Base-by-base conservation (phyloP, 257 asterid genomes). In the Plantago ovata region DNA sequence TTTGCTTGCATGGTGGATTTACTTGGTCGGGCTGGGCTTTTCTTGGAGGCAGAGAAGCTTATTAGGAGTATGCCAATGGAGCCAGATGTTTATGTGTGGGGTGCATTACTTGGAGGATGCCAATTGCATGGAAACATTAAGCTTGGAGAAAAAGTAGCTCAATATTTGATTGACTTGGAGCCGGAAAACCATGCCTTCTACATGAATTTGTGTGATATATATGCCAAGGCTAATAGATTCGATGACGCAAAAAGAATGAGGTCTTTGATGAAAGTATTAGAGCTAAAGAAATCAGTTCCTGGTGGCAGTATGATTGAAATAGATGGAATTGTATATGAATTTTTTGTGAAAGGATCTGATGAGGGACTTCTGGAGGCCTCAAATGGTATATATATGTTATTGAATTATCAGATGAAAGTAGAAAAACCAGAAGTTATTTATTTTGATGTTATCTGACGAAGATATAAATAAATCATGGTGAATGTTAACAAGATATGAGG, bases 81-180 rank as follows among this genome's bases (percentile, higher is more conserved):
- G 69, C 88, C 95, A 7, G 94, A 88, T 67, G 83, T 74, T 63
- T 88, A 52, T 44, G 90, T 85, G 40, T 88, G 89, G 95, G 90
- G 96, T 47, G 95, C 96, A 54, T 66, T 88, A 21, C 87, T 88
- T 6, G 95, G 94, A 51, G 90, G 90, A 9, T 88, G 96, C 65
- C 94, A 83, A 72, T 64, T 80, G 76, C 90, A 88, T 41, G 83
- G 77, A 52, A 77, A 81, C 60, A 73, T 85, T 21, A 54, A 60
- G 36, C 64, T 85, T 44, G 96, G 95, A 60, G 95, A 83, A 63
- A 79, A 60, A 45, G 75, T 88, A 10, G 86, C 91, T 8, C 66
- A 53, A 54, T 10, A 49, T 62, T 74, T 88, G 80, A 82, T 88
- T 69, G 61, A 58, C 13, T 49, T 81, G 75, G 85, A 81, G 13